Evolutionary conservation across 1,284 basidiomycete genomes (phyloP).

Genomic region (Austroboletus niveus): DNA sequence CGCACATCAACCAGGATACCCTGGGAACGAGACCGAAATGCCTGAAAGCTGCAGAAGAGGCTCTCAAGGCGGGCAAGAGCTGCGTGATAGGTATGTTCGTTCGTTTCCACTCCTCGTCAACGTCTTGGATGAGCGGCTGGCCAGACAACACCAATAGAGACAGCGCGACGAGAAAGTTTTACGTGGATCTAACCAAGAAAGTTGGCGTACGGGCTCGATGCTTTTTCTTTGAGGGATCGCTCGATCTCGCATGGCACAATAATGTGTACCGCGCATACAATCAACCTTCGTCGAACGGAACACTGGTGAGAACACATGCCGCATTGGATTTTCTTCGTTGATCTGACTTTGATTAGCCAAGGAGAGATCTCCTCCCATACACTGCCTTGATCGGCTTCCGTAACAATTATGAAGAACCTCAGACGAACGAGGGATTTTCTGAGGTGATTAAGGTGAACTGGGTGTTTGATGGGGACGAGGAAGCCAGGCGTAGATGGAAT

Average conservation of each 20-base stretch:
- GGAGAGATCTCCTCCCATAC: constrained; percentile 63
- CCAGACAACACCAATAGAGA: constrained; percentile 88
- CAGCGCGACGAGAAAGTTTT: constrained; percentile 61
- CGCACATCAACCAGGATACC: constrained; percentile 86
- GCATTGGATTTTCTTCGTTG: constrained; percentile 4
- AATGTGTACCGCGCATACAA: constrained; percentile 80
- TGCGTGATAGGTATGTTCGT: constrained; percentile 70
- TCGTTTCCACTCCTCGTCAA: neutral
- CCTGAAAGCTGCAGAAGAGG: constrained; percentile 58
- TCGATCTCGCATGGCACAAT: constrained; percentile 86
- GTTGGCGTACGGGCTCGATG: constrained; percentile 47
- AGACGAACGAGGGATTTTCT: constrained; percentile 66
- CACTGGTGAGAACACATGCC: constrained; percentile 34
- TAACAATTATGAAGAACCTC: constrained; percentile 66
- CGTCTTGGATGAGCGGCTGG: neutral
- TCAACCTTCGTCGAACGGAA: constrained; percentile 43
- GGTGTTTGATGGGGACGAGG: constrained; percentile 72
- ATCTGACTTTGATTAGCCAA: constrained; percentile 32
- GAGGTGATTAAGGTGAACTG: constrained; percentile 79
- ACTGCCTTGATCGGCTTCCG: constrained; percentile 62
- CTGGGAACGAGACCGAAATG: constrained; percentile 76
- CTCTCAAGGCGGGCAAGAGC: constrained; percentile 54
- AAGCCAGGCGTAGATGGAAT: constrained; percentile 69
- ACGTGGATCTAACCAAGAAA: constrained; percentile 64
- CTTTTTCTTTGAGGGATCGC: constrained; percentile 68